A percentile compares a stretch with the other conserved stretches of the same genome.
phyloP scores from a whole-genome alignment of 2,329 filamentous ascomycete genomes.

The Cyphellophora attinorum region DNA sequence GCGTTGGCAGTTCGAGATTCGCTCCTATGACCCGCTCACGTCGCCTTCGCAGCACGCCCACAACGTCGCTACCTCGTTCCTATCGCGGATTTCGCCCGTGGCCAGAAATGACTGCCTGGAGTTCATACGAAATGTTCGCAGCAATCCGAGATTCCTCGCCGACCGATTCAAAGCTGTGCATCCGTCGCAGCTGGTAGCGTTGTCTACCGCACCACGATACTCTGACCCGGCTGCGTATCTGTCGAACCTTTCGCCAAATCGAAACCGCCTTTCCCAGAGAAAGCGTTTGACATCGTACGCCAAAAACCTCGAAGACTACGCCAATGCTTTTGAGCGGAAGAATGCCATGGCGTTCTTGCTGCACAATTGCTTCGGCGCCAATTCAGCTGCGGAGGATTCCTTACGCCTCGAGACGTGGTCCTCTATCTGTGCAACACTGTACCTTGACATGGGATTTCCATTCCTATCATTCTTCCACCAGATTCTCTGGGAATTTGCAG shows the following conservation, averaged over 20 bases:
- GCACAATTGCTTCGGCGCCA: conserved; percentile 79
- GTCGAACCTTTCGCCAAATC: conserved; percentile 51
- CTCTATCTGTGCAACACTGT: conserved; percentile 71
- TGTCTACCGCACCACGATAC: conserved; percentile 69
- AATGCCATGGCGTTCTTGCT: conserved; percentile 77
- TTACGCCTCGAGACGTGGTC: conserved; percentile 81
- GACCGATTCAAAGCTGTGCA: conserved; percentile 68
- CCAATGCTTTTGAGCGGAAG: conserved; percentile 80
- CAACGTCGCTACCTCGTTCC: conserved; percentile 24
- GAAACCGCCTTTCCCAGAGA: conserved; percentile 38
- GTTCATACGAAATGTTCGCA: conserved; percentile 73
- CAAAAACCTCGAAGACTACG: conserved; percentile 65
- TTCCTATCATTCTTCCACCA: conserved; percentile 74
- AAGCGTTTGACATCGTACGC: conserved; percentile 34
- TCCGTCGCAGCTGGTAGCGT: conserved; percentile 63
- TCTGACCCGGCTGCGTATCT: conserved; percentile 75
- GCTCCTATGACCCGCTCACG: conserved; percentile 26
- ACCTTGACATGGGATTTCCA: conserved; percentile 65
- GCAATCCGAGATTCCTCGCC: conserved; percentile 80
- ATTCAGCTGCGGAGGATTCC: conserved; percentile 70
- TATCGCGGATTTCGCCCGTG: conserved; percentile 61
- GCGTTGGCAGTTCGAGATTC: conserved; percentile 23
- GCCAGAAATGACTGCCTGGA: conserved; percentile 66
- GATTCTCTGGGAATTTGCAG: conserved; percentile 78
- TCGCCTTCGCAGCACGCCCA: conserved; percentile 14